Base-by-base conservation (phyloP, 2,329 filamentous ascomycete genomes). In the Epicoccum sorghinum region DNA sequence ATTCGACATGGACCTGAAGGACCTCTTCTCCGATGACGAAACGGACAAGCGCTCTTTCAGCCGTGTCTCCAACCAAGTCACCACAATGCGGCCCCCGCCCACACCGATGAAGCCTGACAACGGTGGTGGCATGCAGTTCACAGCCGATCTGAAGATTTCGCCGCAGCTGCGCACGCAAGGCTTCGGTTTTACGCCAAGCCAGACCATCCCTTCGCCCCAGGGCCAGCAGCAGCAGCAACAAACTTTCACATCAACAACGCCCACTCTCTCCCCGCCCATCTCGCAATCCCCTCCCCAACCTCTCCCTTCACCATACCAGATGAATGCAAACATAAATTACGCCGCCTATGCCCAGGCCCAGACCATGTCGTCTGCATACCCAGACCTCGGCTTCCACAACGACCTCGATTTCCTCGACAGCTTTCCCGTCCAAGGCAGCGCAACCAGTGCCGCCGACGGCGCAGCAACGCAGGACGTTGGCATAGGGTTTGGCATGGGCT, bases 381-480 rank as follows among this genome's bases (percentile, higher is more conserved):
- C 72, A 0, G 69, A 72, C 25, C 46, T 75, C 0, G 65, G 68
- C 25, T 76, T 80, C 48, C 51, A 54, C 45, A 76, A 79, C 13
- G 79, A 82, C 44, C 77, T 85, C 12, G 81, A 84, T 60, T 85
- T 85, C 66, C 70, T 85, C 12, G 79, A 84, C 56, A 78, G 79
- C 40, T 79, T 81, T 54, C 73, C 79, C 4, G 65, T 74, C 0
- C 70, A 71, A 14, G 66, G 64, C 2, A 49, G 50, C 10, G 40
- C 55, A 8, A 52, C 36, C n/a, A 27, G 27, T 9, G 27, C 27
- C 27, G 27, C 27, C 27, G 6, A 24, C 12, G 39, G 39, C 24
- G 24, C 50, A 1, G 84, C 83, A 80, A 78, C 60, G 80, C 83
- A 72, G 64, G 86, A 89, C 60, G 78, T 90, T 33, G 86, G 86